Conservation (phyloP, 768 basidiomycete genomes). For the Sutorius australiensis region DNA sequence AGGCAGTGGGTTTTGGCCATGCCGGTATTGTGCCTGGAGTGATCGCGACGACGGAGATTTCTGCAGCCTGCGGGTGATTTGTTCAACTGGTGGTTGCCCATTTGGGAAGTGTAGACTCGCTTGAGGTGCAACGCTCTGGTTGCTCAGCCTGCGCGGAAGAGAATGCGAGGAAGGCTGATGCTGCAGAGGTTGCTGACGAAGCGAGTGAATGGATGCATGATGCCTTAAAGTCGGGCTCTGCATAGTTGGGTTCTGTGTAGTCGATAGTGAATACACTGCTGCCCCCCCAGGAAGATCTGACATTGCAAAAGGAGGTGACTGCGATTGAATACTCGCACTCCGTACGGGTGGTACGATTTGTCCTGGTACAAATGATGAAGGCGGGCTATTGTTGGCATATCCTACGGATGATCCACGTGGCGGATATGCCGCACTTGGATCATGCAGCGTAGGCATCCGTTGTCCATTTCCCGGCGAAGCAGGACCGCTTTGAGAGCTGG, state of each 20-base stretch:
- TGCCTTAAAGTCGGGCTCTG: slow-evolving; percentile 19
- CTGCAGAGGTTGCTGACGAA: slow-evolving; percentile 28
- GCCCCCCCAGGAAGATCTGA: slow-evolving; percentile 22
- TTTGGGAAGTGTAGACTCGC: slow-evolving; percentile 7
- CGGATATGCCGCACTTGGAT: slow-evolving; percentile 15
- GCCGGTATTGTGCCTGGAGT: slow-evolving; percentile 50
- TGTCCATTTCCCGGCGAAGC: slow-evolving; percentile 7
- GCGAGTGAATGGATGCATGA: slow-evolving; percentile 24
- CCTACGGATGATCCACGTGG: slow-evolving; percentile 24
- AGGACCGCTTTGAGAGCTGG: slow-evolving; percentile 2
- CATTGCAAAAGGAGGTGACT: slow-evolving; percentile 21
- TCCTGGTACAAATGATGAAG: slow-evolving; percentile 37
- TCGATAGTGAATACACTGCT: slow-evolving; percentile 15
- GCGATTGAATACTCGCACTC: slow-evolving; percentile 33
- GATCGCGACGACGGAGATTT: slow-evolving; percentile 61
- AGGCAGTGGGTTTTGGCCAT: slow-evolving; percentile 33
- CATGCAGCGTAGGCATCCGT: slow-evolving; percentile 20
- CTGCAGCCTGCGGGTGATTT: slow-evolving; percentile 33
- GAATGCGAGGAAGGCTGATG: slow-evolving; percentile 15
- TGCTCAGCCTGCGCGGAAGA: slow-evolving; percentile 9
- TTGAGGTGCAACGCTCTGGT: slow-evolving; percentile 14
- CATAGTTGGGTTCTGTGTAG: slow-evolving; percentile 1
- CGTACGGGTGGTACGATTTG: slow-evolving; percentile 37
- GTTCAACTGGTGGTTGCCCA: slow-evolving; percentile 39
- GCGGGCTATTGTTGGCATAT: slow-evolving; percentile 14